Evolutionary conservation across 202 grass and related monocot species (phyloP), one percentile per base, ranked within the genome.

Genomic region (Hordeum pubiflorum): DNA sequence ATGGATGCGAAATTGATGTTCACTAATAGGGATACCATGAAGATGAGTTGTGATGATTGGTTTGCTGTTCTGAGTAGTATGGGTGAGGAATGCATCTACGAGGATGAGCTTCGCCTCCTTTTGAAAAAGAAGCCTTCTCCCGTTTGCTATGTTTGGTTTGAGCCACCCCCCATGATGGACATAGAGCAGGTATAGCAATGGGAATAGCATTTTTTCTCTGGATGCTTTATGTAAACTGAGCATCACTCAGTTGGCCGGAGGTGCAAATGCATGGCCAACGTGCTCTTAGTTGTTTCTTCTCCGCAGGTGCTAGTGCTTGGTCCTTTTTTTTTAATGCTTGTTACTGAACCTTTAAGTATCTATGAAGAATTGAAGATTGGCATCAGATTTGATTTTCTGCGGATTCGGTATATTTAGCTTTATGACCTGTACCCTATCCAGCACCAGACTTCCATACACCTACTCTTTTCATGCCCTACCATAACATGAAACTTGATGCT

Each of bases 81-180:
- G 21, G 79, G 58, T 11, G 87, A 89, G 24, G 67, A 89, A 13
- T 79, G 79, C 74, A 79, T 86, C 10, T 63, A 85, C 2, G 87
- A 69, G 17, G 74, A 79, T 41, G 82, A 77, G 58, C 46, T 89
- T 1, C 9, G 9, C 3, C 41, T 60, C 21, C 44, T 89, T 3
- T 59, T 89, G 15, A 85, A 81, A 62, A 82, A 85, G 37, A 37
- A 37, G 37, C 37, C 1, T 6, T 13, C 62, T 66, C 82, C 65
- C 0, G 27, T 85, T 17, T 85, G 78, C 36, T 89, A 79, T 31
- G 87, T 82, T 78, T 83, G 87, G 60, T 89, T 79, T 57, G 87
- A 85, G 67, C 87, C 87, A 36, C 68, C 73, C 27, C 63, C 72
- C 3, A 20, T 15, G 34, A 85, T 89, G 87, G 60, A 85, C 78